phyloP scores from a whole-genome alignment of 345 rosid genomes.

The Hibiscus trionum region DNA sequence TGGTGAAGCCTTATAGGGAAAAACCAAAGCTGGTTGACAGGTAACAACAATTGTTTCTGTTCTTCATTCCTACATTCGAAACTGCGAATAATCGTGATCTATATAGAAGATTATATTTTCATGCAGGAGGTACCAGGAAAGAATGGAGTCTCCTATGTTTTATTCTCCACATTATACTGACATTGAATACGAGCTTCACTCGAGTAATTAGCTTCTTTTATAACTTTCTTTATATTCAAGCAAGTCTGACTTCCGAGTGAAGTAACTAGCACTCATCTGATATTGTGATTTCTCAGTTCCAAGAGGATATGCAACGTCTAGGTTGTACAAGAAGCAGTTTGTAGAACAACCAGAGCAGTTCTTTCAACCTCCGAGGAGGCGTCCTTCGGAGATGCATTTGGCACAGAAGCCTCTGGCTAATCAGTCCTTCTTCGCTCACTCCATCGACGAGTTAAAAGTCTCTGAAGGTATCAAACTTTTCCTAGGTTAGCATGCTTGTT shows the following conservation, averaged over 20 bases:
- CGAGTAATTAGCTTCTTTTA: conserved; percentile 27
- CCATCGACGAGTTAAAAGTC: conserved; percentile 27
- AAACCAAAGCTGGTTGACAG: conserved; percentile 51
- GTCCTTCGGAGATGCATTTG: conserved; percentile 25
- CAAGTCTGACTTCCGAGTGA: background rate
- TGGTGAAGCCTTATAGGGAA: conserved; percentile 68
- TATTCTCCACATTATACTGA: conserved; percentile 30
- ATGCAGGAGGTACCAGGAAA: conserved; percentile 44
- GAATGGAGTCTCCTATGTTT: conserved; percentile 28
- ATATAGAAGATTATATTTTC: background rate
- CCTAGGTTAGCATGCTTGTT: background rate
- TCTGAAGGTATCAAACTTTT: conserved; percentile 26
- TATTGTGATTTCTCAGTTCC: conserved; percentile 28
- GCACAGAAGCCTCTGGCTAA: conserved; percentile 22
- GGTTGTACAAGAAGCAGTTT: conserved; percentile 38
- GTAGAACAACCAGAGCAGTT: conserved; percentile 39
- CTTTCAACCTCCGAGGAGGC: conserved; percentile 37
- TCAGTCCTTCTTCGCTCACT: conserved; percentile 24
- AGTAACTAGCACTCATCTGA: background rate
- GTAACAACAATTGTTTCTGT: conserved; percentile 20
- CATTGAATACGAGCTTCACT: conserved; percentile 42
- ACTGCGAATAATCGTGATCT: background rate
- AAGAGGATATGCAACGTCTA: conserved; percentile 34
- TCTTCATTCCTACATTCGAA: background rate
- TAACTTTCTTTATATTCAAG: background rate